phyloP scores from a whole-genome alignment of 345 rosid species.

The Abelmoschus esculentus region DNA sequence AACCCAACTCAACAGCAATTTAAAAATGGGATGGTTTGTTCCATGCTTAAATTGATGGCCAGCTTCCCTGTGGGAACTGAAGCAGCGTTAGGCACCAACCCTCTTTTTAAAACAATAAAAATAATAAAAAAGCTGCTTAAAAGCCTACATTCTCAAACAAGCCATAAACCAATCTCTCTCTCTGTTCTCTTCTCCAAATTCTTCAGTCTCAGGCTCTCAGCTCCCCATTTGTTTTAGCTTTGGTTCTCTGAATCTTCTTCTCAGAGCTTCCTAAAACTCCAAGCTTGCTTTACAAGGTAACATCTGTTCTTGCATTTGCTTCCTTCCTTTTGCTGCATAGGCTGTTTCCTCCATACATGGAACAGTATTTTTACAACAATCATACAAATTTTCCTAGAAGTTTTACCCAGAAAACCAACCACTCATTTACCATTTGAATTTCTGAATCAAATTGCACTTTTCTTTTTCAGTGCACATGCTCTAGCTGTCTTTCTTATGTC shows the following conservation, averaged over 20 bases:
- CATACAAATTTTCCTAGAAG: no score
- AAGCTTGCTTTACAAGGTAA: constrained; percentile 13
- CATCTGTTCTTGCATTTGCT: background rate
- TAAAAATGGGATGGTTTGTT: background rate
- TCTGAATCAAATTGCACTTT: no score
- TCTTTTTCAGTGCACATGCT: no score
- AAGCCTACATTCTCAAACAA: constrained; percentile 30
- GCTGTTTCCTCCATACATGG: no score
- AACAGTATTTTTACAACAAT: background rate
- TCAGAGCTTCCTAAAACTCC: constrained; percentile 22
- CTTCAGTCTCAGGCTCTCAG: no score
- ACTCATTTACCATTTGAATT: no score
- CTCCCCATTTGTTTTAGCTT: no score
- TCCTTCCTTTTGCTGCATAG: no score
- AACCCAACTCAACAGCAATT: background rate
- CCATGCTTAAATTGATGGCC: constrained; percentile 11
- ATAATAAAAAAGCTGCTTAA: background rate
- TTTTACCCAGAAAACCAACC: no score
- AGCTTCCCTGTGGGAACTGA: constrained; percentile 19
- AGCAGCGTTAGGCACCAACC: constrained; percentile 40
- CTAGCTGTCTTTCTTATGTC: no score
- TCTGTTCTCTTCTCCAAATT: background rate
- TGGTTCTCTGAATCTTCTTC: background rate
- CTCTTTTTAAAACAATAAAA: background rate
- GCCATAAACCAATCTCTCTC: constrained; percentile 13